Evolutionary conservation across 345 rosid species (phyloP), one percentile per base, ranked within the genome.

Genomic region (Aquilaria yunnanensis): DNA sequence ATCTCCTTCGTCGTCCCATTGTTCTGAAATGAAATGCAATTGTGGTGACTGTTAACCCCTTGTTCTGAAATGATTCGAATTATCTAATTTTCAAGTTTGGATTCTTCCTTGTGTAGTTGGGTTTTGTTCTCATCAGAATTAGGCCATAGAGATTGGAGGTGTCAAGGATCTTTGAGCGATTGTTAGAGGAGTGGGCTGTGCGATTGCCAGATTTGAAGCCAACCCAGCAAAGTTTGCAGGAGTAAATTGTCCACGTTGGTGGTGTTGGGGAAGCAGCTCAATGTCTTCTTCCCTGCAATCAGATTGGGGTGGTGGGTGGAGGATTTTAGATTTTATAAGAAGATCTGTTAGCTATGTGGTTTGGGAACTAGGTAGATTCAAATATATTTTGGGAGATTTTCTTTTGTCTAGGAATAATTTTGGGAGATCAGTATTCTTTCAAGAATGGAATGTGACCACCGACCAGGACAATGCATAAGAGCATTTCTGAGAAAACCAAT

Each of bases 21-120:
- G 16, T 16, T 16, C 16, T 86, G 93, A 67, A 64, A 91, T 72
- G 93, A 96, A 34, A 91, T 81, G 64, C 97, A 91, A 51, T 88
- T 81, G 62, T 88, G 88, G 75, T 88, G 97, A 47, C 88, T 96
- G 49, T 88, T 84, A 60, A 91, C 73, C 0, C 89, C 93, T 64
- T 91, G 89, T 3, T 96, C 93, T 2, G 97, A 91, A 77, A 91
- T 81, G 54, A 84, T 65, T 56, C 80, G 80, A 78, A 91, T 70
- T 30, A 88, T 86, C 65, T 91, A 88, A 70, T 81, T 86, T 74
- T 91, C 97, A 43, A 91, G 84, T 75, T 72, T 81, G 46, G 93
- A 70, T 70, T 91, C 97, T 70, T 88, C 97, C 53, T 75, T 78
- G 29, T 83, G 75, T 55, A 91, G 91, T 37, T 72, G 81, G 32